Base-by-base conservation (phyloP, 148 eudicot species). In the Vaccinium macrocarpon region DNA sequence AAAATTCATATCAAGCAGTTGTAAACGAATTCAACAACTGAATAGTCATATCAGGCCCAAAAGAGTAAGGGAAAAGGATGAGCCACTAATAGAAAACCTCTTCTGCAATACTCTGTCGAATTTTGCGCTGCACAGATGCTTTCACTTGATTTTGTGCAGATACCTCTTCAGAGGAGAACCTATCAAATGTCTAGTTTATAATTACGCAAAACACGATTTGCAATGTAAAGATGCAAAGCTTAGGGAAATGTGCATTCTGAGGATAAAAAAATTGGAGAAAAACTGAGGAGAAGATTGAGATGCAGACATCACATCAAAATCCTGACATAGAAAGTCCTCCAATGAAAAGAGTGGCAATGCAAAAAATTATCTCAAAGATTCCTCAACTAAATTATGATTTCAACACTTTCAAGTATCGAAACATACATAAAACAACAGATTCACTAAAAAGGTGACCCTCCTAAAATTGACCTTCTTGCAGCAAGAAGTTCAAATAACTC, bases 131-230 rank as follows among this genome's bases (percentile, higher is more conserved):
- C 83, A 95, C 97, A 66, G 99, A 97, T 78, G 99, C 97, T 89
- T 97, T 97, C 56, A 97, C 99, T 92, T 97, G 99, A 92, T 97
- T 97, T 86, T 97, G 99, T 53, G 91, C 98, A 85, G 99, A 95
- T 72, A 97, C 98, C 78, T 97, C 99, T 86, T 97, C 99, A 78
- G 91, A 83, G 70, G 98, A 88, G 86, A 97, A 97, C 90, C 99
- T 97, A 87, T 29, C 18, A 68, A 59, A 42, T 49, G 70, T 62
- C n/a, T 53, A 59, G 81, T 3, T 56, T 48, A 29, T 23, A 14
- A 23, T 62, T 2, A 23, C n/a, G 12, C 6, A 61, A 9, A 16
- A 85, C 16, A 18, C 16, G 19, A 25, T 13, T 29, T 23, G 21
- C 46, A 70, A n/a, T 21, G 2, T 32, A 78, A 70, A 42, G 32